Conservation (phyloP, 495 filamentous ascomycete species). For the Penicillium antarcticum region DNA sequence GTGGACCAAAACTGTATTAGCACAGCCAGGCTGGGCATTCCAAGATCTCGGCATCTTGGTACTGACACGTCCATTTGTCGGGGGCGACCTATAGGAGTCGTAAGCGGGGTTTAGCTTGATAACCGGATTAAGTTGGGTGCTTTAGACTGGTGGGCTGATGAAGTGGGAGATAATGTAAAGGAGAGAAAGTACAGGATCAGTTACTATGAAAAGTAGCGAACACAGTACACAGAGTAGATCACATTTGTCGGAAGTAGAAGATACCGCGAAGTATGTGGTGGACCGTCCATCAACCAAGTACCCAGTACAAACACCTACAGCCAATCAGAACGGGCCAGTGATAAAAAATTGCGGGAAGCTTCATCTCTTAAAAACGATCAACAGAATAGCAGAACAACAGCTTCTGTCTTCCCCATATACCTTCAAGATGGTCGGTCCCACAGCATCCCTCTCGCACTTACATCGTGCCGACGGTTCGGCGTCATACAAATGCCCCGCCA, state of each 20-base stretch:
- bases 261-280: neutral
- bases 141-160: no score
- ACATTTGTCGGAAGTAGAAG: neutral
- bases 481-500: conserved; percentile 62
- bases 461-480: conserved; percentile 84
- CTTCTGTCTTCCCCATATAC: neutral
- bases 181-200: no score
- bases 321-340: conserved; percentile 21
- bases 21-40: conserved; percentile 9
- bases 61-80: conserved; percentile 7
- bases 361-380: neutral
- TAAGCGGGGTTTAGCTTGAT: neutral
- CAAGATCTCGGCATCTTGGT: conserved; percentile 18
- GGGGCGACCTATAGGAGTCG: conserved; percentile 1
- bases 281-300: neutral
- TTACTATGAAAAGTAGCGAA: no score
- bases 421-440: conserved; percentile 35
- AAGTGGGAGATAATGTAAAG: neutral
- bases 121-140: neutral
- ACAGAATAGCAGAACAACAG: neutral
- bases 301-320: neutral
- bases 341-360: conserved; percentile 19
- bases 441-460: conserved; percentile 49
- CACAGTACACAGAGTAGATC: neutral
- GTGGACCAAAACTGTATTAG: neutral